phyloP scores from a whole-genome alignment of 495 filamentous ascomycete genomes.

The Aeminium ludgeri region DNA sequence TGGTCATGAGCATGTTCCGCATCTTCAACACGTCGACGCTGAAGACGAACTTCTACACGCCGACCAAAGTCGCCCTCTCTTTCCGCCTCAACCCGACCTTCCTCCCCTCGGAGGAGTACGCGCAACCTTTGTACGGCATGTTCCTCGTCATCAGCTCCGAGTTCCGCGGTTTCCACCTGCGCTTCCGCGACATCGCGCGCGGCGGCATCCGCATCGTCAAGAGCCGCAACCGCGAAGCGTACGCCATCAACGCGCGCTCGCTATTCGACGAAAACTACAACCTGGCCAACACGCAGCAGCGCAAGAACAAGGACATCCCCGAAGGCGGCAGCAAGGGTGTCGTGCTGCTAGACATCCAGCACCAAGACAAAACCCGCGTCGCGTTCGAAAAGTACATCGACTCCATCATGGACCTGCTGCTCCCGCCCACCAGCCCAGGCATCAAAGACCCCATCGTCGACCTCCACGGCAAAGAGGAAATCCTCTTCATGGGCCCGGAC shows the following conservation, averaged over 20 bases:
- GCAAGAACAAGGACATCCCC: conserved; percentile 99
- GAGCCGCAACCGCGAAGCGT: conserved; percentile 84
- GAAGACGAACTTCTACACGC: conserved; percentile 99
- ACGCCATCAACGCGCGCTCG: conserved; percentile 86
- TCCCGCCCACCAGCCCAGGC: conserved; percentile 76
- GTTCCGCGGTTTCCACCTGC: conserved; percentile 90
- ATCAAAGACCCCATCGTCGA: conserved; percentile 99
- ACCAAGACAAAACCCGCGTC: conserved; percentile 78
- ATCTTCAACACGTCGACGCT: conserved; percentile 80
- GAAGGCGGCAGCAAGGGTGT: conserved; percentile 98
- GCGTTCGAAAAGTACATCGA: conserved; percentile 99
- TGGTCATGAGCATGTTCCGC: conserved; percentile 95
- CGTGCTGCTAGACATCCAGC: conserved; percentile 78
- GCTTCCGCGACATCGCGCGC: conserved; percentile 92
- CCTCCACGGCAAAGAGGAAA: conserved; percentile 82
- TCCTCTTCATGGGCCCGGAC: conserved; percentile 94
- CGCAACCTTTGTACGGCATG: conserved; percentile 90
- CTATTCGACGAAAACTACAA: conserved; percentile 98
- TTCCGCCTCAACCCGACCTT: conserved; percentile 86
- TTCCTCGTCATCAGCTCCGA: conserved; percentile 95
- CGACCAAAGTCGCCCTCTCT: conserved; percentile 93
- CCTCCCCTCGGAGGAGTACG: conserved; percentile 81
- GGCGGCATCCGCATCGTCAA: conserved; percentile 98
- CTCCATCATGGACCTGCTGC: conserved; percentile 83
- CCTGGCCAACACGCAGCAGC: conserved; percentile 93